These are phyloP conservation scores for Candida maris DNA, from an alignment of 805 yeast species.

Conservation along the genomic window DNA sequence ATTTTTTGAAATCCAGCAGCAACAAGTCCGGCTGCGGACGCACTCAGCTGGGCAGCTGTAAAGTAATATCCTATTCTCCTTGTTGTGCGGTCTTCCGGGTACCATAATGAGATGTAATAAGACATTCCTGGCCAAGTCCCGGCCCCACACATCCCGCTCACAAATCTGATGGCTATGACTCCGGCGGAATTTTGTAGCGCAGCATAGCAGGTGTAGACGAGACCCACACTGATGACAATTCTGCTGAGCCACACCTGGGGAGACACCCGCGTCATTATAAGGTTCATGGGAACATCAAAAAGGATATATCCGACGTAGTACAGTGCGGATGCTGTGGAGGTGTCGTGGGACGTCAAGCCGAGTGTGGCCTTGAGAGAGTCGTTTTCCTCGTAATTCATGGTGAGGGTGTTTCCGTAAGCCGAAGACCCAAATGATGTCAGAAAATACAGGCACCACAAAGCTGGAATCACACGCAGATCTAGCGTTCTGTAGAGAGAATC, in stretches of 20 bases:
- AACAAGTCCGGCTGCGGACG: slow-evolving; percentile 84
- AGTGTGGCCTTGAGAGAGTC: slow-evolving; percentile 60
- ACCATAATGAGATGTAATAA: slow-evolving; percentile 80
- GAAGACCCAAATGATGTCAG: slow-evolving; percentile 74
- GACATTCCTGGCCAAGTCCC: slow-evolving; percentile 92
- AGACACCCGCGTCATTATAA: slow-evolving; percentile 75
- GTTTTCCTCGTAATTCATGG: slow-evolving; percentile 63
- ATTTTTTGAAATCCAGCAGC: slow-evolving; percentile 85
- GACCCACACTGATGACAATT: slow-evolving; percentile 71
- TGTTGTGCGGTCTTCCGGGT: slow-evolving; percentile 74
- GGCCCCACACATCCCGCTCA: slow-evolving; percentile 75
- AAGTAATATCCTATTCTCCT: slow-evolving; percentile 82
- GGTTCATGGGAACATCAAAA: slow-evolving; percentile 86
- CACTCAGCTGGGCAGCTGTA: slow-evolving; percentile 89
- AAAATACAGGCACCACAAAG: slow-evolving; percentile 76
- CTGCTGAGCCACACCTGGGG: slow-evolving; percentile 86
- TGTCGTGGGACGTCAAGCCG: slow-evolving; percentile 49
- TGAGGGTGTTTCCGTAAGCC: slow-evolving; percentile 74
- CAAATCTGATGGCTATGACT: slow-evolving; percentile 64
- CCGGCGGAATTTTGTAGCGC: slow-evolving; percentile 56
- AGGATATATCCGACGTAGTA: slow-evolving; percentile 80
- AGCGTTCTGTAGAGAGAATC: slow-evolving; percentile 58
- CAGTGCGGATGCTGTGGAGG: slow-evolving; percentile 73
- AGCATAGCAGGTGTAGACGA: slow-evolving; percentile 71
- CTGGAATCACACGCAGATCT: slow-evolving; percentile 74